A percentile compares a stretch with the other conserved stretches of the same genome.
phyloP scores from a whole-genome alignment of 768 basidiomycete genomes.

The Termitomyces heimii region DNA sequence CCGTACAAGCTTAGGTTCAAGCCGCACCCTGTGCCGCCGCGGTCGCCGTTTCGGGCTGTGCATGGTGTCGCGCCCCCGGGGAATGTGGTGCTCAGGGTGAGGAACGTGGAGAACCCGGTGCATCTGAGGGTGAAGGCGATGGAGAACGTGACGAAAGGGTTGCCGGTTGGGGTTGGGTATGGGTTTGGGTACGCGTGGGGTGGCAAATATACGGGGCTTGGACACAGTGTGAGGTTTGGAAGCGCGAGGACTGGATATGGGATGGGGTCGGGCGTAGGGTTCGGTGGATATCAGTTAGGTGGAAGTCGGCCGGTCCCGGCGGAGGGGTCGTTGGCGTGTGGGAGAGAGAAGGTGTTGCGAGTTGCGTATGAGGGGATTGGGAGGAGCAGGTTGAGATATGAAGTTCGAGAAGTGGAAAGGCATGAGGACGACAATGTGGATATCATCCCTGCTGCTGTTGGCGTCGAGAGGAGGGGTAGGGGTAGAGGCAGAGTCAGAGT shows the following conservation, averaged over 20 bases:
- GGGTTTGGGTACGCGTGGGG: conserved; percentile 22
- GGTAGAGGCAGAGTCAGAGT: background rate
- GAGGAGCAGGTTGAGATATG: conserved; percentile 36
- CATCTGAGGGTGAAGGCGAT: conserved; percentile 56
- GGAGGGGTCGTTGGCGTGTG: conserved; percentile 47
- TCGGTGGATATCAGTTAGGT: background rate
- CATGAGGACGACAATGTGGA: background rate
- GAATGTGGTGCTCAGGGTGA: conserved; percentile 28
- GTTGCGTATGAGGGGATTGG: conserved; percentile 61
- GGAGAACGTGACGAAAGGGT: conserved; percentile 39
- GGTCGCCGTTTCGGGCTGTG: conserved; percentile 32
- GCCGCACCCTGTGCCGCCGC: conserved; percentile 33
- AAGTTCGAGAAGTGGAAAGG: background rate
- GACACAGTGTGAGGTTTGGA: conserved; percentile 29
- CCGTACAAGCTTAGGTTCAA: conserved; percentile 30
- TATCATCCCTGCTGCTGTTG: background rate
- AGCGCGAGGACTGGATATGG: conserved; percentile 9
- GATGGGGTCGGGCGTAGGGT: background rate
- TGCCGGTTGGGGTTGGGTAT: conserved; percentile 22
- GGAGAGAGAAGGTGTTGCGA: conserved; percentile 51
- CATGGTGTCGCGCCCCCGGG: conserved; percentile 8
- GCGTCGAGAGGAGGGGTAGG: background rate
- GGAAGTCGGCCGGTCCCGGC: conserved; percentile 41
- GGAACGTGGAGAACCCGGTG: conserved; percentile 57
- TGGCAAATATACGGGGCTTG: conserved; percentile 29